Evolutionary conservation across 2,329 filamentous ascomycete species (phyloP).

Genomic region (Arachnomyces sp.): DNA sequence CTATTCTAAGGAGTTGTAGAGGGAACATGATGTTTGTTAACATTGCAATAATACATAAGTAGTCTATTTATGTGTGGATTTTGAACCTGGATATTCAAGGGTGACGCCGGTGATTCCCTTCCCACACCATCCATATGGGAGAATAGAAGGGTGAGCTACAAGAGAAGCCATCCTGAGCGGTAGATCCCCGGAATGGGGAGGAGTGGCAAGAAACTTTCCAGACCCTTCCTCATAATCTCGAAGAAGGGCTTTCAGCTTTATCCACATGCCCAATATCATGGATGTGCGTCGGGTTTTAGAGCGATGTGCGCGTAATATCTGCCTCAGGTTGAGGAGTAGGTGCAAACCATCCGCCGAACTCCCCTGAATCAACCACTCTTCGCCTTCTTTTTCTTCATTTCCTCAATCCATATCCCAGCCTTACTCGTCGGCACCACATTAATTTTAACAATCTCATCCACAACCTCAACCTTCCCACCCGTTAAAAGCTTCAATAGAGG

Average conservation of each 20-base stretch:
- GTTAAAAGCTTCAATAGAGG: constrained; percentile 64
- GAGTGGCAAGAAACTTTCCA: too few relatives aligned
- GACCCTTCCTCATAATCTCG: too few relatives aligned
- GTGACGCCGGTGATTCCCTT: too few relatives aligned
- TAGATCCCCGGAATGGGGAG: too few relatives aligned
- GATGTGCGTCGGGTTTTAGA: neutral
- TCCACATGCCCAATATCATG: constrained; percentile 6
- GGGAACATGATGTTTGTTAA: too few relatives aligned
- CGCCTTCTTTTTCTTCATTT: constrained; percentile 67
- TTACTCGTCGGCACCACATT: constrained; percentile 68
- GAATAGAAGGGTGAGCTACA: too few relatives aligned
- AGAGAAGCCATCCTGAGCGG: too few relatives aligned
- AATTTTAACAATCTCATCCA: constrained; percentile 75
- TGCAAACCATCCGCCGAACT: neutral
- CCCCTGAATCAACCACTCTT: constrained; percentile 5
- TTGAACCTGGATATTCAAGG: too few relatives aligned
- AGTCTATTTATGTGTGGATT: too few relatives aligned
- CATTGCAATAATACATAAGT: too few relatives aligned
- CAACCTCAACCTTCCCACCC: constrained; percentile 71
- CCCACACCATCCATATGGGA: too few relatives aligned
- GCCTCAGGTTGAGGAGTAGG: neutral
- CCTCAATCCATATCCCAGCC: constrained; percentile 67
- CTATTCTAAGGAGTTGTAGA: neutral
- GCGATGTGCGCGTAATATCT: constrained; percentile 13
- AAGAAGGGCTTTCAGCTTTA: too few relatives aligned